Percentiles rank a stretch among this genome's conserved stretches.
phyloP scores from a whole-genome alignment of 805 yeast species.

The Kuraishia molischiana region DNA sequence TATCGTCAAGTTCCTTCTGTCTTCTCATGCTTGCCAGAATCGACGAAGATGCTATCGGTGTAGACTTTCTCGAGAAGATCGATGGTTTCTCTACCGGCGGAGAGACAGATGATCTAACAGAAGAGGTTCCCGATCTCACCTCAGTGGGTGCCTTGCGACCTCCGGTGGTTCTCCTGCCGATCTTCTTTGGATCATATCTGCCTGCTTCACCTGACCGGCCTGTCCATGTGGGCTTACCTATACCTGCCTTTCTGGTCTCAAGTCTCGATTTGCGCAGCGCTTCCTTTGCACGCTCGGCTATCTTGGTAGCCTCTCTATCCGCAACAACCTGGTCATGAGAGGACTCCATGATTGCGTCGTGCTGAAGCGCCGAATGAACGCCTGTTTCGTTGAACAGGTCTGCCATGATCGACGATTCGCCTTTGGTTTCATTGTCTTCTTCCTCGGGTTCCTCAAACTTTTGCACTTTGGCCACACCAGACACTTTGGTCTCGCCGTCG shows the following conservation, averaged over 20 bases:
- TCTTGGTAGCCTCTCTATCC: constrained; percentile 51
- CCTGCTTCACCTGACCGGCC: constrained; percentile 89
- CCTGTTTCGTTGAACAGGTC: constrained; percentile 66
- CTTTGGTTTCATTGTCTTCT: constrained; percentile 13
- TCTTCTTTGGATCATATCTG: constrained; percentile 22
- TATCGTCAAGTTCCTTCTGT: constrained; percentile 25
- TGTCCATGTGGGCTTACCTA: constrained; percentile 95
- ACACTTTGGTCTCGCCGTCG: constrained; percentile 32
- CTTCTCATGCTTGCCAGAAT: constrained; percentile 39
- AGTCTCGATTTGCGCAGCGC: constrained; percentile 54
- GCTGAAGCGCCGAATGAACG: constrained; percentile 66
- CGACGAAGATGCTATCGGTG: constrained; percentile 31
- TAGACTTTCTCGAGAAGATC: neutral
- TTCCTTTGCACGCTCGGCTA: constrained; percentile 54
- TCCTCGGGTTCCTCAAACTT: constrained; percentile 16
- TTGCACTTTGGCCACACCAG: constrained; percentile 23
- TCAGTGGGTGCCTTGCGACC: neutral
- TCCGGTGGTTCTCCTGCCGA: neutral
- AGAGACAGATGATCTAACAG: neutral
- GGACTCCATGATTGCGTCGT: constrained; percentile 64
- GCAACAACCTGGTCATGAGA: constrained; percentile 43
- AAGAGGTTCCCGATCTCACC: neutral
- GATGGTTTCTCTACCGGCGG: neutral
- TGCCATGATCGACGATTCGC: constrained; percentile 61
- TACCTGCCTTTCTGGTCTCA: constrained; percentile 30